Percentiles rank a stretch among this genome's conserved stretches.
Evolutionary conservation across 2,329 filamentous ascomycete genomes (phyloP).

Genomic region (Xylariaceae sp.): DNA sequence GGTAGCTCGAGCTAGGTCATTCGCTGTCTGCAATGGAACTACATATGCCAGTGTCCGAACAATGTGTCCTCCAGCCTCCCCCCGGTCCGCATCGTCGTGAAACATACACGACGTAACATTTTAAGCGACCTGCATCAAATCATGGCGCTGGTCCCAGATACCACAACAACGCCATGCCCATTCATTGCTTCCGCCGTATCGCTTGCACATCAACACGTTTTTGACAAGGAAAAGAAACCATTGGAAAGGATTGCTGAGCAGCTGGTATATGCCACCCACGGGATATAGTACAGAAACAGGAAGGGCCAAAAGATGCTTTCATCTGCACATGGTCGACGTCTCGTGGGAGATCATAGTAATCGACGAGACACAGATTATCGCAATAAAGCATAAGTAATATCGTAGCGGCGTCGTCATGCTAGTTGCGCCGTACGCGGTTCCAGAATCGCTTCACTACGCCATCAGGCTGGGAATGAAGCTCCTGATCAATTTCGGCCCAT

Average conservation of each 20-base stretch:
- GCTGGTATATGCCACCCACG: conserved; percentile 5
- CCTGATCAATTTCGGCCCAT: conserved; percentile 49
- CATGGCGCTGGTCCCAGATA: no score
- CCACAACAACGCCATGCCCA: conserved; percentile 10
- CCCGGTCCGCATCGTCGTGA: no score
- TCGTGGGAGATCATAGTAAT: no score
- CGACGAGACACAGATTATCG: no score
- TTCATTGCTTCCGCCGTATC: not conserved
- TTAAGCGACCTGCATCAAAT: no score
- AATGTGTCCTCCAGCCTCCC: no score
- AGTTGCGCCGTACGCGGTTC: conserved; percentile 51
- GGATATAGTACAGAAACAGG: conserved; percentile 11
- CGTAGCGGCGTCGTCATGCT: not conserved
- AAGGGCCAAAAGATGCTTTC: not conserved
- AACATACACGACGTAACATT: no score
- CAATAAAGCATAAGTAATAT: no score
- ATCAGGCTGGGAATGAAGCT: conserved; percentile 37
- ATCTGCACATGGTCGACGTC: no score
- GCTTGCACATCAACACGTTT: not conserved
- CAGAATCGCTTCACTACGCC: conserved; percentile 60
- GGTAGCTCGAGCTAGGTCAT: no score
- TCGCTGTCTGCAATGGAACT: no score
- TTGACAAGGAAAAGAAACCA: conserved; percentile 4
- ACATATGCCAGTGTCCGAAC: no score
- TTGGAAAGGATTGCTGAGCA: not conserved